Base-by-base conservation (phyloP, 2,329 filamentous ascomycete species). In the Cadophora sp. region DNA sequence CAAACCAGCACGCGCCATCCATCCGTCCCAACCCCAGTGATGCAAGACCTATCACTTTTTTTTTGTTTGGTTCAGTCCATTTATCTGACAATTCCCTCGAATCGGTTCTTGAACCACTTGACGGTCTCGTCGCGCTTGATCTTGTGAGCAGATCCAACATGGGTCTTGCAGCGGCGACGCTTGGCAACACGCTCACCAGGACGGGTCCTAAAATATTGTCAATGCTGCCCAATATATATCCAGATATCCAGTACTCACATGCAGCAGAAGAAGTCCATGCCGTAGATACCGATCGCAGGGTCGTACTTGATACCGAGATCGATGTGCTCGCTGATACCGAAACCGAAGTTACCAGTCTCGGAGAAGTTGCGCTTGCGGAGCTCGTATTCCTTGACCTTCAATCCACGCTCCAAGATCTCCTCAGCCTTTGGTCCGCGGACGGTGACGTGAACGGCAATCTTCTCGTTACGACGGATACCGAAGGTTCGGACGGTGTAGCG, bases 301-400 rank as follows among this genome's bases (percentile, higher is more conserved):
- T 97, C 94, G 88, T 97, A 97, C 91, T 99, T 99, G 93, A 99
- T 99, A 81, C 96, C 96, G 80, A 99, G 89, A 89, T 99, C 96
- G 85, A 99, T 99, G 92, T 99, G 96, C 88, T 99, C 96, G 87
- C 89, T 94, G 88, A 99, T 99, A 88, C 96, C 96, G 89, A 99
- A 99, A 78, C 96, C 96, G 83, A 99, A 99, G 92, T 97, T 97
- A 83, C 96, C 96, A 76, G 95, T 98, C 90, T 97, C 93, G 81
- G 91, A 95, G 92, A 99, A 99, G 93, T 99, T 99, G 85, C 92
- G 91, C 90, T 96, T 97, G 86, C 93, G 92, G 79, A 99, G 89
- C 85, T 99, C 96, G 88, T 99, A 99, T 87, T 99, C 96, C 94
- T 99, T 99, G 90, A 99, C 96, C 91, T 99, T 99, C 83, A 99